These are phyloP conservation scores for Phytophthora pseudosyringae DNA, from an alignment of 352 stramenopile genomes.

Conservation along the genomic window DNA sequence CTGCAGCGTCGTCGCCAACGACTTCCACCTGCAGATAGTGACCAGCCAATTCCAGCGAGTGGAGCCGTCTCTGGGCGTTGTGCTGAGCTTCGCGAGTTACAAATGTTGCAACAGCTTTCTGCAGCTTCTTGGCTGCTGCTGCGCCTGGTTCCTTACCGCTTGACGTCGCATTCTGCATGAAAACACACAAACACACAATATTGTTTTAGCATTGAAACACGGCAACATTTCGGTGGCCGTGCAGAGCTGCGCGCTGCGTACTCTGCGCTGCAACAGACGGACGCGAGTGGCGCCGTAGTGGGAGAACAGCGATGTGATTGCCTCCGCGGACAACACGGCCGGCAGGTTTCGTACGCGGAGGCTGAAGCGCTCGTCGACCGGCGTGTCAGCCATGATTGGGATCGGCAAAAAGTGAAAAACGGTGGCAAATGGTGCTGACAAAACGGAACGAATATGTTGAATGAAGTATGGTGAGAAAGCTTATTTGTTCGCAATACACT, in stretches of 20 bases:
- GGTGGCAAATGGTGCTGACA: constrained; percentile 5
- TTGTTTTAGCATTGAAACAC: constrained; percentile 15
- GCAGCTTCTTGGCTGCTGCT: constrained; percentile 10
- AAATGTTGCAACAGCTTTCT: constrained; percentile 66
- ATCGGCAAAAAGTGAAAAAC: constrained; percentile 15
- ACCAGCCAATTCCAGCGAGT: constrained; percentile 62
- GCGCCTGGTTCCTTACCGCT: constrained; percentile 43
- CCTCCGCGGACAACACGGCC: constrained; percentile 54
- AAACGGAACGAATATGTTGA: constrained; percentile 6
- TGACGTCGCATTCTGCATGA: constrained; percentile 32
- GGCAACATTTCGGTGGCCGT: neutral
- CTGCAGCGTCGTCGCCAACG: constrained; percentile 23
- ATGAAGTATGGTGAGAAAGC: constrained; percentile 16
- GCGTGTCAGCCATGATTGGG: neutral
- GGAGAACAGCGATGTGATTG: constrained; percentile 59
- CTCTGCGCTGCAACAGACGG: constrained; percentile 46
- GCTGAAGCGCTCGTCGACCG: constrained; percentile 25
- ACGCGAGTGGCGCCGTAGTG: constrained; percentile 67
- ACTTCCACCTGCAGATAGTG: constrained; percentile 47
- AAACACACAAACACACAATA: constrained; percentile 6
- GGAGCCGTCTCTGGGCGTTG: constrained; percentile 51
- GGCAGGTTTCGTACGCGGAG: constrained; percentile 73
- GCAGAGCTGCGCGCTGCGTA: constrained; percentile 15
- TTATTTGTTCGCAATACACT: constrained; percentile 5
- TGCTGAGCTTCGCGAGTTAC: constrained; percentile 29